These are phyloP conservation scores for Baorangia bicolor DNA, from an alignment of 768 basidiomycete genomes.

Conservation along the genomic window DNA sequence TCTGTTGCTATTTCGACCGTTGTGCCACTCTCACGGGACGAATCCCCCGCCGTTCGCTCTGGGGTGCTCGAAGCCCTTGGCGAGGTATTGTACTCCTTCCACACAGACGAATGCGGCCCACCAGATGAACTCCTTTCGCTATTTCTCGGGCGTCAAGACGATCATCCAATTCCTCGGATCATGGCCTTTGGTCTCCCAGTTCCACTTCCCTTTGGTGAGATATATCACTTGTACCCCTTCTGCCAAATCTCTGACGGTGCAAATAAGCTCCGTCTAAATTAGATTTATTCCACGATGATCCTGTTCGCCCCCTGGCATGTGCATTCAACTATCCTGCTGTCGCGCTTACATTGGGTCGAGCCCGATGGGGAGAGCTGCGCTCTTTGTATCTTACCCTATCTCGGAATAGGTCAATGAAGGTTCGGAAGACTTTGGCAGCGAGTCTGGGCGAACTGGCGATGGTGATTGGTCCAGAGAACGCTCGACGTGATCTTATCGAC, in stretches of 20 bases:
- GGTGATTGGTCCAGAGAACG: slow-evolving; percentile 72
- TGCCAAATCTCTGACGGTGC: slow-evolving; percentile 4
- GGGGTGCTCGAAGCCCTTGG: slow-evolving; percentile 86
- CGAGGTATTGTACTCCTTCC: slow-evolving; percentile 85
- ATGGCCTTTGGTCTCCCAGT: slow-evolving; percentile 4
- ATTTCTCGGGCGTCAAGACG: slow-evolving; percentile 65
- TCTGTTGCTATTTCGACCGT: slow-evolving; percentile 66
- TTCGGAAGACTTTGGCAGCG: slow-evolving; percentile 80
- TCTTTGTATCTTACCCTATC: slow-evolving; percentile 66
- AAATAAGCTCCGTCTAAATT: slow-evolving; percentile 27
- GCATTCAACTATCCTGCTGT: slow-evolving; percentile 94
- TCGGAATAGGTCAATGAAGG: slow-evolving; percentile 55
- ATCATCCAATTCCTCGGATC: slow-evolving; percentile 36
- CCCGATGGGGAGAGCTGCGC: slow-evolving; percentile 73
- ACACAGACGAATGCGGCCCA: slow-evolving; percentile 57
- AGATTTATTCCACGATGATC: slow-evolving; percentile 58
- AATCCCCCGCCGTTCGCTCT: slow-evolving; percentile 64
- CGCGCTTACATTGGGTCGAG: slow-evolving; percentile 71
- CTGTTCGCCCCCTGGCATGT: slow-evolving; percentile 72
- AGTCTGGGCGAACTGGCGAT: slow-evolving; percentile 87
- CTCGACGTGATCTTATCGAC: slow-evolving; percentile 64
- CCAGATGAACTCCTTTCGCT: slow-evolving; percentile 72
- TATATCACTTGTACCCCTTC: background rate
- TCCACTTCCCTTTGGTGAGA: slow-evolving; percentile 20
- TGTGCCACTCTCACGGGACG: slow-evolving; percentile 60